Evolutionary conservation across 2,329 filamentous ascomycete species (phyloP).

Genomic region (Talaromyces sp.): DNA sequence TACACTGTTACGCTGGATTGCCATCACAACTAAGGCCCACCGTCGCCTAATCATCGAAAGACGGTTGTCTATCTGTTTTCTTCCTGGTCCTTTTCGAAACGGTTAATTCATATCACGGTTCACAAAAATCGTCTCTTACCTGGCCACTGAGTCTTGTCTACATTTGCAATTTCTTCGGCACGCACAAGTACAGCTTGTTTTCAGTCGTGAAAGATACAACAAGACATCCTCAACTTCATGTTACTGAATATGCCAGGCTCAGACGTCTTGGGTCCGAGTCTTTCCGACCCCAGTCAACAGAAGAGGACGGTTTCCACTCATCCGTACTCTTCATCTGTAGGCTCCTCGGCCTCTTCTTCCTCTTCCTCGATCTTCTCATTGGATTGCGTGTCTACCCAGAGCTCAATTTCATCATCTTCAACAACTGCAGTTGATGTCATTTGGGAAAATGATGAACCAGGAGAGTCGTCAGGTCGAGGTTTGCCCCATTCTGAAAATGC

Average conservation of each 20-base stretch:
- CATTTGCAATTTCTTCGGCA: not conserved
- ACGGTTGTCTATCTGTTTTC: conserved; percentile 31
- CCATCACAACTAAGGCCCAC: conserved; percentile 26
- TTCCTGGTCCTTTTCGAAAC: conserved; percentile 33
- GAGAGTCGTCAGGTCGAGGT: conserved; percentile 28
- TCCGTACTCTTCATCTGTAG: conserved; percentile 67
- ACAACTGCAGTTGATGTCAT: conserved; percentile 56
- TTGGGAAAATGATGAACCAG: conserved; percentile 40
- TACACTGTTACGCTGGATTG: conserved; percentile 27
- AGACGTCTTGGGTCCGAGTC: conserved; percentile 43
- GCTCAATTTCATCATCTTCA: conserved; percentile 66
- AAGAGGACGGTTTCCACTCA: conserved; percentile 40
- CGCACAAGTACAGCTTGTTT: not conserved
- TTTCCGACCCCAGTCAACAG: conserved; percentile 37
- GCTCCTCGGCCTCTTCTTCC: conserved; percentile 72
- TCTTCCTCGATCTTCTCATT: conserved; percentile 75
- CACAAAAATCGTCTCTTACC: conserved; percentile 21
- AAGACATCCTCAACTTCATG: conserved; percentile 9
- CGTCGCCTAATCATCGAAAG: conserved; percentile 32
- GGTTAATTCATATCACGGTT: conserved; percentile 29
- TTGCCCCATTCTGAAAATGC: conserved; percentile 24
- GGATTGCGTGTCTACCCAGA: conserved; percentile 60
- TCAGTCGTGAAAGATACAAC: conserved; percentile 12
- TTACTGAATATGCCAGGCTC: conserved; percentile 42
- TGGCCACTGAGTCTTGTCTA: conserved; percentile 19